Evolutionary conservation across 1,139 yeast species (phyloP).

Genomic region (Kodamaea suecica): DNA sequence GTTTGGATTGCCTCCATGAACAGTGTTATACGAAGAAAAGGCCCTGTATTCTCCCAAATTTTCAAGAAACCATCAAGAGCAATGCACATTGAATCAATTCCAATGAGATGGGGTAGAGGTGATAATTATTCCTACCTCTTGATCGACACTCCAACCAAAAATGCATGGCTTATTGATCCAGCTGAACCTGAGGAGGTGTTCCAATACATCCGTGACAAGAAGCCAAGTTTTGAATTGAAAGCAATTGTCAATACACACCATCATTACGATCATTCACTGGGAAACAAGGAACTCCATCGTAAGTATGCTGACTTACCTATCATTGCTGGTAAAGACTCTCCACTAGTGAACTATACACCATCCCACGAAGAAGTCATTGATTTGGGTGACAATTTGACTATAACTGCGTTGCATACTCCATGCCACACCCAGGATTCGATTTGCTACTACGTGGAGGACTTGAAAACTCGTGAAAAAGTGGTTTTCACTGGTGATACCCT

Average conservation of each 20-base stretch:
- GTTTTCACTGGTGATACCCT: conserved; percentile 96
- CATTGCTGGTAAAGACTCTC: conserved; percentile 85
- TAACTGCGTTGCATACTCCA: conserved; percentile 90
- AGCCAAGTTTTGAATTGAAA: conserved; percentile 41
- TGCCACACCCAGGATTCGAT: conserved; percentile 97
- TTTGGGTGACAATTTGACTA: conserved; percentile 60
- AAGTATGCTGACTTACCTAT: conserved; percentile 57
- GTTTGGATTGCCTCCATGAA: no score
- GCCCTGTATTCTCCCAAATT: no score
- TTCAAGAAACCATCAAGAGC: conserved; percentile 24
- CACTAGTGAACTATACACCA: conserved; percentile 66
- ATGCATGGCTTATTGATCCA: conserved; percentile 88
- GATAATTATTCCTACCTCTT: conserved; percentile 86
- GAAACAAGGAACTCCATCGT: conserved; percentile 53
- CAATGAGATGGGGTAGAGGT: conserved; percentile 95
- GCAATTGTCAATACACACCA: conserved; percentile 95
- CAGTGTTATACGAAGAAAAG: no score
- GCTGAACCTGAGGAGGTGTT: conserved; percentile 71
- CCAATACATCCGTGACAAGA: conserved; percentile 23
- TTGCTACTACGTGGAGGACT: conserved; percentile 74
- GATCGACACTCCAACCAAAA: conserved; percentile 61
- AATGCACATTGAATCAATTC: conserved; percentile 80
- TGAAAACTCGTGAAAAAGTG: conserved; percentile 56
- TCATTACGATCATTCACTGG: conserved; percentile 92
- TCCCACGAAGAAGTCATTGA: conserved; percentile 57